These are phyloP conservation scores for Lecanosticta acicola DNA, from an alignment of 2,329 filamentous ascomycete genomes.

Conservation along the genomic window DNA sequence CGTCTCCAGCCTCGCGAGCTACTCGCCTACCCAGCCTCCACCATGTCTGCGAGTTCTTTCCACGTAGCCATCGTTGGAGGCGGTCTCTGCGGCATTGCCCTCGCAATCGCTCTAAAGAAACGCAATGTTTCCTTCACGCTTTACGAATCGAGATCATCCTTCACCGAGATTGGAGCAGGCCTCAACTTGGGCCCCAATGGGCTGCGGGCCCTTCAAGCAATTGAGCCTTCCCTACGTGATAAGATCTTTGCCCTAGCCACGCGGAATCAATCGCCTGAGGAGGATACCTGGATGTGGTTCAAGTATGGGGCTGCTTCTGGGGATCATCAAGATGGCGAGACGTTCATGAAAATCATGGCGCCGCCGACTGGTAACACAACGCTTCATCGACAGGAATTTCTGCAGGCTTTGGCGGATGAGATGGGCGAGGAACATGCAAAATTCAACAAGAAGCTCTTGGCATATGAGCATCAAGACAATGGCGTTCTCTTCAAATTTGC, in stretches of 20 bases:
- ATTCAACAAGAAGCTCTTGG: constrained; percentile 17
- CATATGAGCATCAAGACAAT: constrained; percentile 8
- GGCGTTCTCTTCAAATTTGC: constrained; percentile 36
- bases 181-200: constrained; percentile 58
- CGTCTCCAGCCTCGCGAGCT: no score
- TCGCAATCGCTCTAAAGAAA: constrained; percentile 48
- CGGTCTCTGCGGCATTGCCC: constrained; percentile 52
- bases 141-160: constrained; percentile 41
- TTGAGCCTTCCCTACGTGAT: constrained; percentile 40
- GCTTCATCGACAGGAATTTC: constrained; percentile 37
- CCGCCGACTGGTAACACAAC: constrained; percentile 27
- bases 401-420: constrained; percentile 40
- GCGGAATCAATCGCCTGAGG: constrained; percentile 33
- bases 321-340: constrained; percentile 20
- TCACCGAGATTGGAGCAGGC: constrained; percentile 55
- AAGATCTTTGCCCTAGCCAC: constrained; percentile 36
- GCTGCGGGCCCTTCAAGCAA: constrained; percentile 88
- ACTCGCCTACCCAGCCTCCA: not conserved
- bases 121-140: constrained; percentile 27
- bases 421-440: constrained; percentile 23
- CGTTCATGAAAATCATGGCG: constrained; percentile 26
- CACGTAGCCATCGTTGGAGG: constrained; percentile 52
- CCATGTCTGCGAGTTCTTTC: no score
- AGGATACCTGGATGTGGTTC: constrained; percentile 38
- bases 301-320: constrained; percentile 31